Evolutionary conservation across 2,329 filamentous ascomycete species (phyloP), one percentile per base, ranked within the genome.

Genomic region (Dactylellina parvicollis): DNA sequence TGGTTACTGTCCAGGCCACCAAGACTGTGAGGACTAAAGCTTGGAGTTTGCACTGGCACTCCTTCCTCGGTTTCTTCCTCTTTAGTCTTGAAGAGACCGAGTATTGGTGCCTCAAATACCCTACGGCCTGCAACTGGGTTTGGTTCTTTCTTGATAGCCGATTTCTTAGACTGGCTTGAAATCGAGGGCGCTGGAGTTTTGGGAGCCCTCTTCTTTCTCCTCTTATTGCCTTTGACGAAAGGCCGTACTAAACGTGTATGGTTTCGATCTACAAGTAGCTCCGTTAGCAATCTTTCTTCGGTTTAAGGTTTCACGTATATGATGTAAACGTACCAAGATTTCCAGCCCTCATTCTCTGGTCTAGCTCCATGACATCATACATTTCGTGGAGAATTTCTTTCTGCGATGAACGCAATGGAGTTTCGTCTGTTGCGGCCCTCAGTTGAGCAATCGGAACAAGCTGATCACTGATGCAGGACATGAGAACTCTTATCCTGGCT

Each of bases 301-400:
- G 5, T 38, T 30, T 24, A 18, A 26, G 24, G 34, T 8, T 7
- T 34, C 32, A 14, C 12, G n/a, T 7, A 36, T 20, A 22, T 24
- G 24, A n/a, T 18, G 46, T n/a, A 47, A 8, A 56, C 54, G 10
- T 46, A 69, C 64, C 64, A 34, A 69, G 18, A 12, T 40, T 54
- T 1, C 60, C 69, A 8, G 46, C 38, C n/a, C 55, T 57, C 24
- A 60, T 57, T 32, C 38, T 44, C 4, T 59, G 60, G 24, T 73
- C 60, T 2, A 73, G 18, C 3, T 59, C 69, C 22, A 66, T 60
- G 18, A 73, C 60, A 42, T 73, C 60, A 12, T 65, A 73, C 30
- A 73, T 50, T 34, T 73, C 69, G 36, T 50, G 52, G n/a, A 73
- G 60, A 40, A 66, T 62, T 36, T 73, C 69, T 16, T 73, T 73